These are phyloP conservation scores for Hyaloscypha bicolor DNA, from an alignment of 495 filamentous ascomycete species.

Conservation along the genomic window DNA sequence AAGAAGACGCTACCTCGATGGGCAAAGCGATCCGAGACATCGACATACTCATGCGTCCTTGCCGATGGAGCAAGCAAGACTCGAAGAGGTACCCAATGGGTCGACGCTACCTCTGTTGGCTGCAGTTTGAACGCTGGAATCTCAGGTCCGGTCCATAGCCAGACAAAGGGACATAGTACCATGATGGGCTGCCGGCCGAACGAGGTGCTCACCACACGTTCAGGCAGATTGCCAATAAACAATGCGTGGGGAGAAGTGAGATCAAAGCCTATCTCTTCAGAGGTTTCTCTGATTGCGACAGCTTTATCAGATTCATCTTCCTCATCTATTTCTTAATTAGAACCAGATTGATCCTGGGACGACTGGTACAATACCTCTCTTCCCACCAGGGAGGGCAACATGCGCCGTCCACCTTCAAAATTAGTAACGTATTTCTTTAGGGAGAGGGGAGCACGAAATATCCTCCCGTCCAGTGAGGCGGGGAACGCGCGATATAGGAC, in stretches of 20 bases:
- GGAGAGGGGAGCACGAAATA: too few species aligned
- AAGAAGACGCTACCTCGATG: constrained; percentile 51
- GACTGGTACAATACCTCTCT: constrained; percentile 51
- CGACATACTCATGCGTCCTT: constrained; percentile 65
- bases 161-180: constrained; percentile 79
- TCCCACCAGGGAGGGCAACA: constrained; percentile 66
- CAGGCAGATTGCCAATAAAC: constrained; percentile 67
- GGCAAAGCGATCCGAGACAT: constrained; percentile 66
- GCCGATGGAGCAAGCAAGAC: constrained; percentile 62
- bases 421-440: constrained; percentile 40
- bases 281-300: constrained; percentile 68
- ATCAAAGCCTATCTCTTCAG: constrained; percentile 73
- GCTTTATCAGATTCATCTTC: constrained; percentile 66
- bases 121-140: constrained; percentile 65
- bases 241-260: constrained; percentile 58
- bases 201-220: constrained; percentile 70
- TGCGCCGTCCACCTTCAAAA: not conserved
- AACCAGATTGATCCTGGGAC: not conserved
- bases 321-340: constrained; percentile 45
- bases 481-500: too few species aligned
- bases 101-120: constrained; percentile 72
- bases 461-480: too few species aligned
- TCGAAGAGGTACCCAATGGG: constrained; percentile 75
- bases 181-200: constrained; percentile 74
- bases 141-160: constrained; percentile 59